These are phyloP conservation scores for Castanospermum australe DNA, from an alignment of 306 rosid genomes.

Conservation along the genomic window DNA sequence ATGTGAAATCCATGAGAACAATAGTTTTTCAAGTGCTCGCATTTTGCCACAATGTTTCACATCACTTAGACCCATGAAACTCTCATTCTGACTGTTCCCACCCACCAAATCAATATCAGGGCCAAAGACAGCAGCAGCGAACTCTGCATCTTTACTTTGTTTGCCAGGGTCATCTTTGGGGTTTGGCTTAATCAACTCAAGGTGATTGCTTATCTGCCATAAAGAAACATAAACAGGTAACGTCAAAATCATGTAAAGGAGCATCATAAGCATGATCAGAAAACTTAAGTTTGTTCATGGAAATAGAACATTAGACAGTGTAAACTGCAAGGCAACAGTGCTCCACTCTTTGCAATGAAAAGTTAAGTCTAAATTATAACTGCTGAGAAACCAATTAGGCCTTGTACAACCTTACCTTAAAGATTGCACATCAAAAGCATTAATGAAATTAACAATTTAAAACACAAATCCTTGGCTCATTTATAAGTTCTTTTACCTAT, in stretches of 20 bases:
- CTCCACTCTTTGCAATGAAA: not conserved
- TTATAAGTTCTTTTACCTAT: not conserved
- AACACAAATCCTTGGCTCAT: not conserved
- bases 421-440: not conserved
- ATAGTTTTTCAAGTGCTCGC: constrained; percentile 80
- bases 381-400: not conserved
- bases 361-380: not conserved
- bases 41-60: constrained; percentile 91
- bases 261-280: constrained; percentile 1
- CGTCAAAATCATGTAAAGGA: constrained; percentile 3
- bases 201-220: constrained; percentile 85
- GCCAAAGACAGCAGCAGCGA: constrained; percentile 86
- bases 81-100: constrained; percentile 73
- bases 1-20: constrained; percentile 68
- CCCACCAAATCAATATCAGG: constrained; percentile 83
- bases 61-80: constrained; percentile 91
- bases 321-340: constrained; percentile 6
- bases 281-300: not conserved
- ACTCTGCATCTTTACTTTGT: constrained; percentile 83
- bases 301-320: constrained; percentile 13
- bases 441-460: not conserved
- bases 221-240: constrained; percentile 12
- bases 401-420: not conserved
- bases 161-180: constrained; percentile 80
- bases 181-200: constrained; percentile 91